Evolutionary conservation across 768 basidiomycete genomes (phyloP).

Genomic region (Chalciporus sphaerocephalus): DNA sequence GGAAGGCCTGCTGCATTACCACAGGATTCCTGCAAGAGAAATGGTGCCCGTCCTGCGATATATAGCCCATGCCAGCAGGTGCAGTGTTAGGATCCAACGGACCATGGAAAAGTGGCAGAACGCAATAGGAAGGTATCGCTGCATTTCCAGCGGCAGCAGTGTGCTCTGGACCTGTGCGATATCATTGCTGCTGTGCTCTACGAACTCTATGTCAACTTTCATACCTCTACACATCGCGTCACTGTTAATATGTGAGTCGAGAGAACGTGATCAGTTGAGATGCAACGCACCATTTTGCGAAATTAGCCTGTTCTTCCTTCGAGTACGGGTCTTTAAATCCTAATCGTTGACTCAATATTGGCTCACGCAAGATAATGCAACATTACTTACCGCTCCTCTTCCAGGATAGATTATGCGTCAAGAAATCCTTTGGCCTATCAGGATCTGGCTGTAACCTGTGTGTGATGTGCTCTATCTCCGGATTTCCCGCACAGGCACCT

Average conservation of each 20-base stretch:
- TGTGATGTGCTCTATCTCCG: slow-evolving; percentile 42
- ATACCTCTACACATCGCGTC: slow-evolving; percentile 44
- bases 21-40: slow-evolving; percentile 49
- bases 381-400: slow-evolving; percentile 39
- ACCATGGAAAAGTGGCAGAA: slow-evolving; percentile 47
- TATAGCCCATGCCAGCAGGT: slow-evolving; percentile 43
- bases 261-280: background rate
- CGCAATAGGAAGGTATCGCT: slow-evolving; percentile 48
- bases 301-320: slow-evolving; percentile 45
- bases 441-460: slow-evolving; percentile 41
- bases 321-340: slow-evolving; percentile 58
- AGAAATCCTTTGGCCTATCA: slow-evolving; percentile 43
- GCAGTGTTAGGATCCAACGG: slow-evolving; percentile 31
- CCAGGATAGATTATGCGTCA: slow-evolving; percentile 50
- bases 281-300: slow-evolving; percentile 41
- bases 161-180: slow-evolving; percentile 43
- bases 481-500: slow-evolving; percentile 30
- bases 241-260: slow-evolving; percentile 18
- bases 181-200: background rate
- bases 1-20: slow-evolving; percentile 45
- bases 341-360: slow-evolving; percentile 8
- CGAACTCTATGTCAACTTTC: background rate
- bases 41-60: slow-evolving; percentile 50
- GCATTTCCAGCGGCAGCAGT: slow-evolving; percentile 29
- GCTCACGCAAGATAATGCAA: background rate